Conservation (phyloP, 163 green algal genomes). For the Volvox carteri region DNA sequence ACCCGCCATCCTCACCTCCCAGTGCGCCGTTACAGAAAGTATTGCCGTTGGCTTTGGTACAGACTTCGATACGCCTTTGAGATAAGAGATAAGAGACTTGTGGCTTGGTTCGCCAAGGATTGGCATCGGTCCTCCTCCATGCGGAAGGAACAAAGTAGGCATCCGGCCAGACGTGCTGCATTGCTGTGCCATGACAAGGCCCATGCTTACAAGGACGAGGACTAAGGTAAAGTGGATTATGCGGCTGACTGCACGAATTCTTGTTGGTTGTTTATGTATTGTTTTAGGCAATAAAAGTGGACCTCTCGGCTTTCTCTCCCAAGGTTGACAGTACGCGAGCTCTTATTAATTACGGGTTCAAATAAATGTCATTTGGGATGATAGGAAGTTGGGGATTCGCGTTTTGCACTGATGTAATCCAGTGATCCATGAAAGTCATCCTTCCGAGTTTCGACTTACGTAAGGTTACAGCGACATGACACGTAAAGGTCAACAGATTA, state of each 20-base stretch:
- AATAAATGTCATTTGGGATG: neutral
- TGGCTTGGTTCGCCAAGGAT: slow-evolving; percentile 33
- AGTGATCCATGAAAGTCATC: neutral
- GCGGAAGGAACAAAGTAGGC: slow-evolving; percentile 19
- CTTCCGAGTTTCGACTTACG: too few relatives aligned
- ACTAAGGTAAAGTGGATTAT: neutral
- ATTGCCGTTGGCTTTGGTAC: slow-evolving; percentile 37
- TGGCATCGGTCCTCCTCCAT: slow-evolving; percentile 40
- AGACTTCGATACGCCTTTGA: neutral
- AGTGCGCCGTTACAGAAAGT: slow-evolving; percentile 41
- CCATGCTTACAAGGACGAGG: neutral
- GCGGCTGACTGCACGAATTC: neutral
- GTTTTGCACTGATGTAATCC: neutral
- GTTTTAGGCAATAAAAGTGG: neutral
- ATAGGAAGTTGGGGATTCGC: too few relatives aligned
- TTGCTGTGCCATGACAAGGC: slow-evolving; percentile 13
- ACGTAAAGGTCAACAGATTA: too few relatives aligned
- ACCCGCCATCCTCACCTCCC: slow-evolving; percentile 50
- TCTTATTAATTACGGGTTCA: neutral
- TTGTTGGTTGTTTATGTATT: neutral
- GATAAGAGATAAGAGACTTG: neutral
- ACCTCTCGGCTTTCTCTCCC: too few relatives aligned
- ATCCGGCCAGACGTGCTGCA: slow-evolving; percentile 29
- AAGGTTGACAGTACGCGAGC: neutral
- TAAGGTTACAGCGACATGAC: too few relatives aligned